phyloP scores from a whole-genome alignment of 208 protist genomes.

The Leishmania mexicana region DNA sequence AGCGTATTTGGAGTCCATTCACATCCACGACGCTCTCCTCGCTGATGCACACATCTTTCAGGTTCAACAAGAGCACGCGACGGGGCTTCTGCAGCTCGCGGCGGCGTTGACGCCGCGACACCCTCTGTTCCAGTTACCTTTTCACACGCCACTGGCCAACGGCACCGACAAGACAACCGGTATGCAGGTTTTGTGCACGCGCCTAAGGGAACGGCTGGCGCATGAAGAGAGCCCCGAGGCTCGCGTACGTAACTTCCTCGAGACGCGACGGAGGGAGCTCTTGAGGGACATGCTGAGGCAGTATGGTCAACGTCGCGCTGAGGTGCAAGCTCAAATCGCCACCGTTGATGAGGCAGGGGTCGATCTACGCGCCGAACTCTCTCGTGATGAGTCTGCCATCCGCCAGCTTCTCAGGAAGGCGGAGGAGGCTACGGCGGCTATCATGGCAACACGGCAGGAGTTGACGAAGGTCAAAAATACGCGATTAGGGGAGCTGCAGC shows the following conservation, averaged over 20 bases:
- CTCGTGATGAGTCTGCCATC: not conserved
- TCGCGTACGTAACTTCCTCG: not conserved
- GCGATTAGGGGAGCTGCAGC: not conserved
- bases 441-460: not conserved
- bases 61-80: slow-evolving; percentile 24
- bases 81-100: slow-evolving; percentile 1
- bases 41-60: slow-evolving; percentile 59
- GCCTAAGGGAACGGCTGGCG: not conserved
- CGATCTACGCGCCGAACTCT: not conserved
- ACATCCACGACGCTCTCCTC: slow-evolving; percentile 43
- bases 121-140: not conserved
- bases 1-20: slow-evolving; percentile 42
- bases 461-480: not conserved
- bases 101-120: too few species aligned
- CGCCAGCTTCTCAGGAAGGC: not conserved
- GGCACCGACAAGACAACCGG: not conserved
- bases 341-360: not conserved
- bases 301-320: not conserved
- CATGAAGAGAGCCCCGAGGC: not conserved
- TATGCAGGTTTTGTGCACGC: not conserved
- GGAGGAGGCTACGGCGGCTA: not conserved
- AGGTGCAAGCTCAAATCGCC: not conserved
- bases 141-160: not conserved
- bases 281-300: not conserved
- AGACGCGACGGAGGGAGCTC: not conserved